Evolutionary conservation across 2,329 filamentous ascomycete genomes (phyloP).

Genomic region (Phaeosphaeriaceae sp.): DNA sequence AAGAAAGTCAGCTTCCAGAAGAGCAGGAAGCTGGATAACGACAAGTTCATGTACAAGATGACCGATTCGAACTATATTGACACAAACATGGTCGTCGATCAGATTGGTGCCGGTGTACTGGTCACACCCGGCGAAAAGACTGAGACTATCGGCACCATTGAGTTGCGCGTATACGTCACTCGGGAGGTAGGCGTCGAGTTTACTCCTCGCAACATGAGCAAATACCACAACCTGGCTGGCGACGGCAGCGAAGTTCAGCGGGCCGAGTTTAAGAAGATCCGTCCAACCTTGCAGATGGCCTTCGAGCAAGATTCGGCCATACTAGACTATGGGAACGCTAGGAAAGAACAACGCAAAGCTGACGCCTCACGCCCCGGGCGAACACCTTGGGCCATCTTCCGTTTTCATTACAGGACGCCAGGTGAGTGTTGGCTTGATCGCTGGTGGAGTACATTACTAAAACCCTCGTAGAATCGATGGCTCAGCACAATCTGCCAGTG

Average conservation of each 20-base stretch:
- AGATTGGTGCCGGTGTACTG: slow-evolving; percentile 64
- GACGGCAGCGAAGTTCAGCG: background rate
- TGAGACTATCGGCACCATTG: slow-evolving; percentile 40
- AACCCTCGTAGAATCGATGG: slow-evolving; percentile 24
- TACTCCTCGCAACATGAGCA: slow-evolving; percentile 11
- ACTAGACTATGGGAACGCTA: slow-evolving; percentile 16
- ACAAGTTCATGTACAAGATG: slow-evolving; percentile 25
- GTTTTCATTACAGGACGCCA: slow-evolving; percentile 52
- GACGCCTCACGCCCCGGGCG: slow-evolving; percentile 37
- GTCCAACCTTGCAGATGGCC: slow-evolving; percentile 29
- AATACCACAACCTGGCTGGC: slow-evolving; percentile 15
- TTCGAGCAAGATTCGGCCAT: slow-evolving; percentile 26
- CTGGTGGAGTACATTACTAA: background rate
- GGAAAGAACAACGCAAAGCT: slow-evolving; percentile 17
- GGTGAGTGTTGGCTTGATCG: slow-evolving; percentile 14
- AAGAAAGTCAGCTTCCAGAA: slow-evolving; percentile 22
- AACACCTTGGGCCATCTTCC: slow-evolving; percentile 50
- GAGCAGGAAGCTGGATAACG: slow-evolving; percentile 31
- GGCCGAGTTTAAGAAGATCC: slow-evolving; percentile 21
- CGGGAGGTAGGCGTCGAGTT: slow-evolving; percentile 28
- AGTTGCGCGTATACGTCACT: slow-evolving; percentile 39
- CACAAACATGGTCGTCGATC: slow-evolving; percentile 89
- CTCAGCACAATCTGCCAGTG: slow-evolving; percentile 8
- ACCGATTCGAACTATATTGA: slow-evolving; percentile 69
- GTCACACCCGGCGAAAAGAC: slow-evolving; percentile 10